Evolutionary conservation across 352 stramenopile genomes (phyloP), one percentile per base, ranked within the genome.

Genomic region (Phytophthora ramorum): DNA sequence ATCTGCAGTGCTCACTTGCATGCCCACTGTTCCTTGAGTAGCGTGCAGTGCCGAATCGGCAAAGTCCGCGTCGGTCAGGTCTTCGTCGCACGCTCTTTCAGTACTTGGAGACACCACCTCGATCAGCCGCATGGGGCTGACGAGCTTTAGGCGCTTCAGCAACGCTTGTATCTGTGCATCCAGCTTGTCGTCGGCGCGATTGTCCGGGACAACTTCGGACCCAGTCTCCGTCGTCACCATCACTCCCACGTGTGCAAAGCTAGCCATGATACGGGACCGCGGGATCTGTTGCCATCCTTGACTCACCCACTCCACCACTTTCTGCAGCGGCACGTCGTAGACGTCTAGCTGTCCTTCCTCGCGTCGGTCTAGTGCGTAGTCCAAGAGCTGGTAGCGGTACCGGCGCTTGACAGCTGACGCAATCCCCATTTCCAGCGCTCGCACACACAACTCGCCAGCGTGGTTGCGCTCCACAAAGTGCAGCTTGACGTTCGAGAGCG

Each of bases 61-160:
- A 69, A 91, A 92, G 52, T 92, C 80, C 30, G 88, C 79, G 51
- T 89, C 74, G 6, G 69, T 76, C 17, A 91, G 64, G 48, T 87
- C 73, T 57, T 89, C 80, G 22, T 92, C 81, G 17, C 72, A 66
- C 0, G 83, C 71, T n/a, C 58, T 67, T 43, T 91, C 85, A 0
- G 60, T 65, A 34, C 60, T 57, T 26, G 80, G 82, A 10, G 61
- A 70, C 7, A 91, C 58, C 20, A 90, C 85, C 45, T 90, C 79
- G 10, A 75, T 76, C 41, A 92, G 54, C n/a, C 71, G 56, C 58
- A 86, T 70, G 7, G 78, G 64, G 10, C 56, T 61, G 12, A 80
- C 68, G 8, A 85, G 57, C 50, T 90, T 81, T n/a, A 91, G 43
- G 7, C 71, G 78, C 56, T 81, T 82, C 4, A 90, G 52, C 9